Evolutionary conservation across 352 stramenopile species (phyloP), one percentile per base, ranked within the genome.

Genomic region (Globisporangium cederbergense): DNA sequence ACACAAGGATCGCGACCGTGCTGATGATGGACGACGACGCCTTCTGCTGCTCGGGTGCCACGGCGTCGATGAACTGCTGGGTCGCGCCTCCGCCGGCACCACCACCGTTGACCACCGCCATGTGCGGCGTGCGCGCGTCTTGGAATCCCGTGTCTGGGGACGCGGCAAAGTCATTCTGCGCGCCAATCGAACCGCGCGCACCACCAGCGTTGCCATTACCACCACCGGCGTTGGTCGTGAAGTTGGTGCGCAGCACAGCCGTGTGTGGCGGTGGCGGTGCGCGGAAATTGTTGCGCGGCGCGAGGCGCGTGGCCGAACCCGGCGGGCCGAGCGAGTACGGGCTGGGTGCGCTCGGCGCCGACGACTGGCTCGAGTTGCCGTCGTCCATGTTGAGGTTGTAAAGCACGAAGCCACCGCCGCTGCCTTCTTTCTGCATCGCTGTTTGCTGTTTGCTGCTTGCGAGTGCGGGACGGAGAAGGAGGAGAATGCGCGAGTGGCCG

Each of bases 181-280:
- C 54, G n/a, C 38, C 36, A 14, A 68, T 55, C 20, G 76, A 46
- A 2, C 58, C 42, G 51, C 68, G 71, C 14, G 52, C 52, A 16
- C 55, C 40, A 16, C 54, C 40, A n/a, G 51, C 42, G 50, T 51
- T 14, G 13, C 49, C 25, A 28, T 56, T 43, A 30, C 28, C 55
- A 34, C 25, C 49, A 5, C 25, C 49, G 4, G 67, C 70, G 1
- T 66, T 67, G 0, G 79, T 81, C 58, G 76, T 91, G 54, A 91
- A 91, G 68, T 91, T 91, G 18, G 82, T 87, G 13, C 79, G 78
- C n/a, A 88, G 60, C 40, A 78, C 76, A 0, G 67, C 78, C 2
- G 79, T 75, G 60, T 87, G 70, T 5, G 76, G 82, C 42, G 79
- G 76, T 40, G 73, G 78, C 49, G 76, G 68, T 10, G 76, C 66